A percentile compares a stretch with the other conserved stretches of the same genome.
Evolutionary conservation across 441 rosid species (phyloP).

Genomic region (Mallotus repandus): DNA sequence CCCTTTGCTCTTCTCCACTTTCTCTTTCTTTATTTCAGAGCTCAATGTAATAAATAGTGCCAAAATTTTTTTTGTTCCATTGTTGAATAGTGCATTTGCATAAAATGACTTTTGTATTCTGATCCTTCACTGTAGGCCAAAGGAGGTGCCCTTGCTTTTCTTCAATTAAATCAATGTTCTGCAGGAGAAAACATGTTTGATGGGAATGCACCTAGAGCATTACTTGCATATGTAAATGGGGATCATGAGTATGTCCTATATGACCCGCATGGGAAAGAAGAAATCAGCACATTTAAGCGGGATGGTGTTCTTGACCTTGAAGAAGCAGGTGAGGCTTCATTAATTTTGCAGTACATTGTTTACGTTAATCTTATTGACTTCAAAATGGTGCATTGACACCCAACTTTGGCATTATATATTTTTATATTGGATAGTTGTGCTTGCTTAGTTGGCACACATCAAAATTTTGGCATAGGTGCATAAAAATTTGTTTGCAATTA

Average conservation of each 20-base stretch:
- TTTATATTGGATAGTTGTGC: neutral
- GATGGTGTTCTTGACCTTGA: constrained; percentile 35
- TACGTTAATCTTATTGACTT: constrained; percentile 4
- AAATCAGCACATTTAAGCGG: constrained; percentile 37
- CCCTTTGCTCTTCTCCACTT: too few relatives aligned
- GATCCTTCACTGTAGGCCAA: constrained; percentile 57
- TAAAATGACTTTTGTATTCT: neutral
- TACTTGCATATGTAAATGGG: constrained; percentile 72
- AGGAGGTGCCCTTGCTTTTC: constrained; percentile 74
- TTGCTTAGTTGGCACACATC: too few relatives aligned
- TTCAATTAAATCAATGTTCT: constrained; percentile 39
- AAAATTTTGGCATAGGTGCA: too few relatives aligned
- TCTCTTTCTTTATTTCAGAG: neutral
- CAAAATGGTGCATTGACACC: neutral
- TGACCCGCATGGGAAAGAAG: constrained; percentile 59
- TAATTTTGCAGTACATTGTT: neutral
- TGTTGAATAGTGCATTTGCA: neutral
- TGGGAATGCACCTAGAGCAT: constrained; percentile 40
- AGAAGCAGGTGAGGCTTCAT: constrained; percentile 51
- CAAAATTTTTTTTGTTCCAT: neutral
- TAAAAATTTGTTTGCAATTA: too few relatives aligned
- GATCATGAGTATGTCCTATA: constrained; percentile 86
- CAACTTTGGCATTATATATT: neutral
- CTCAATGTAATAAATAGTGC: neutral
- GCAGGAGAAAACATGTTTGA: constrained; percentile 33